Base-by-base conservation (phyloP, 768 basidiomycete species). In the Lentinula raphanica region DNA sequence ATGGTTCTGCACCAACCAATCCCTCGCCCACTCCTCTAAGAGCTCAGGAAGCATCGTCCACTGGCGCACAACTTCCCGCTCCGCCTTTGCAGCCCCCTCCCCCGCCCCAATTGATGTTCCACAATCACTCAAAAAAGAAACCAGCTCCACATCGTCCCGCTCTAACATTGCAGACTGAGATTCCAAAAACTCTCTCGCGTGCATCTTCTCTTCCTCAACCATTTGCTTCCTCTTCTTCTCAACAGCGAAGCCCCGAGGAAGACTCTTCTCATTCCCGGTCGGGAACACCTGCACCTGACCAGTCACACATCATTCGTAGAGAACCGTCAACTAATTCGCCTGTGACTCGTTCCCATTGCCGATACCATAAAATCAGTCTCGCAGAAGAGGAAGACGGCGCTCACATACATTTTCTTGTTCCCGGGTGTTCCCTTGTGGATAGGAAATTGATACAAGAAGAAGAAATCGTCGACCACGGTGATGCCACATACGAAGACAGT, bases 281-380 rank as follows among this genome's bases (percentile, higher is more conserved):
- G 60, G 35, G 58, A 58, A 31, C 64, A 61, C 17, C 46, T 54
- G 46, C 63, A 51, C 53, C 62, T 19, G 57, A 60, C 12, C 61
- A 56, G 28, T 46, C 45, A 59, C 12, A 57, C 64, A 23, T 44
- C 35, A 68, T 66, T 9, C 60, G 59, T 21, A 42, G 65, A 44
- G 56, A 64, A 32, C 56, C 65, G 2, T 65, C 54, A 36, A 63
- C 69, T 12, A 76, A 70, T 55, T 77, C 83, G 2, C 84, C 83
- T 0, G 78, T 83, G 6, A 87, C 86, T 15, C 80, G 87, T 5
- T 87, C 87, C 3, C 78, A 87, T 54, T 89, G 87, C 62, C 82
- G 83, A 39, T 89, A 83, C 67, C 86, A 84, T 65, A 82, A 79
- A 59, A 84, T 89, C 64, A 85, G 83, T 61, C 66, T 89, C 21